A percentile compares a stretch with the other conserved stretches of the same genome.
Evolutionary conservation across 306 rosid species (phyloP).

Genomic region (Medicago arabica): DNA sequence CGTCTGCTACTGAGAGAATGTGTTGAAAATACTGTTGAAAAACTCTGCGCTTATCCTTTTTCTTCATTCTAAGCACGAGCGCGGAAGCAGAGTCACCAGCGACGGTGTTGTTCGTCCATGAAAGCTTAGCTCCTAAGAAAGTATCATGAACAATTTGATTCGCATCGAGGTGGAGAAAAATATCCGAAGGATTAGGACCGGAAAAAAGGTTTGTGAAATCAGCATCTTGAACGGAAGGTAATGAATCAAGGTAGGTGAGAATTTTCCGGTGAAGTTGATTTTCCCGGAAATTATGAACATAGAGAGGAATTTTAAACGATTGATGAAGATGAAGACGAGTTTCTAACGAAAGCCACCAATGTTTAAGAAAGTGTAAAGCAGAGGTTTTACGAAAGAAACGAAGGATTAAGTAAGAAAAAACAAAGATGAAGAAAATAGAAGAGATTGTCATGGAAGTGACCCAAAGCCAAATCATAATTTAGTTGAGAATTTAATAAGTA

Average conservation of each 20-base stretch:
- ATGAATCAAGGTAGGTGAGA: constrained; percentile 69
- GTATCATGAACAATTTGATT: constrained; percentile 62
- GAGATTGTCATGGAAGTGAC: constrained; percentile 4
- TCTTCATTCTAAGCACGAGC: constrained; percentile 61
- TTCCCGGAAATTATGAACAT: constrained; percentile 60
- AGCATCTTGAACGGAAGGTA: constrained; percentile 81
- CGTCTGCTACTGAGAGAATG: constrained; percentile 68
- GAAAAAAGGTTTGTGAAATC: constrained; percentile 80
- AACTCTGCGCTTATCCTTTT: constrained; percentile 73
- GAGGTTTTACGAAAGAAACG: constrained; percentile 71
- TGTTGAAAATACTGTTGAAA: constrained; percentile 91
- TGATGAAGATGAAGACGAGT: constrained; percentile 66
- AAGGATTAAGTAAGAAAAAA: constrained; percentile 37
- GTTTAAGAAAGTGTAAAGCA: constrained; percentile 55
- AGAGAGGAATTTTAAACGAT: constrained; percentile 71
- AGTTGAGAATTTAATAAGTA: not conserved
- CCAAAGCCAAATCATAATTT: constrained; percentile 37
- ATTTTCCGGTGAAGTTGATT: constrained; percentile 78
- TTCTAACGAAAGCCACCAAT: constrained; percentile 62
- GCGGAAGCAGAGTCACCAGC: constrained; percentile 41
- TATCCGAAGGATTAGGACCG: constrained; percentile 72
- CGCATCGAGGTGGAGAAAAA: constrained; percentile 66
- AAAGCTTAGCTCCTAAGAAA: constrained; percentile 74
- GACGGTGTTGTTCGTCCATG: constrained; percentile 58
- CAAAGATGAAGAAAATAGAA: constrained; percentile 41